Evolutionary conservation across 139 green algal species (phyloP).

Genomic region (Coelastrella sp.): DNA sequence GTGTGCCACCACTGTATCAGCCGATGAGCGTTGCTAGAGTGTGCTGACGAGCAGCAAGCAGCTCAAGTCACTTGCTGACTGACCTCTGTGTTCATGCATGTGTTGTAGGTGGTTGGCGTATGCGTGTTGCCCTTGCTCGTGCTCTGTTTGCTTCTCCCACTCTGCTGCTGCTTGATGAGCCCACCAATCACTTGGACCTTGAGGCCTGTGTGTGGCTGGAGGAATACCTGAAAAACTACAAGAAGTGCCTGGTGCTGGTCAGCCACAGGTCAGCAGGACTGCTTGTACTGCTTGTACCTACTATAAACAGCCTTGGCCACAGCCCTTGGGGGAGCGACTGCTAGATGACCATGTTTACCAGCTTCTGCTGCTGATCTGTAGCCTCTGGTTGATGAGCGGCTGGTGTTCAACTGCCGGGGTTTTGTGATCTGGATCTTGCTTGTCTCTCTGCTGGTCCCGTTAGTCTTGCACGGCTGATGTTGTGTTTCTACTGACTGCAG

Average conservation of each 20-base stretch:
- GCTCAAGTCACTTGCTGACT: background rate
- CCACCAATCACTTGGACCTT: slow-evolving; percentile 83
- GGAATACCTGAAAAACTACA: slow-evolving; percentile 91
- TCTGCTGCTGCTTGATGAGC: slow-evolving; percentile 94
- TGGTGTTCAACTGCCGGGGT: too few species aligned
- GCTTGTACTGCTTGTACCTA: too few species aligned
- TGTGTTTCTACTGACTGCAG: background rate
- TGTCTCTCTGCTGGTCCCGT: background rate
- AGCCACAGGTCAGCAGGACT: slow-evolving; percentile 76
- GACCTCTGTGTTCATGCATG: background rate
- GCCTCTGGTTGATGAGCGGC: too few species aligned
- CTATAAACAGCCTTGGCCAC: too few species aligned
- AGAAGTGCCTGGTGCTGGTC: slow-evolving; percentile 92
- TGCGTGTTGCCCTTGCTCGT: slow-evolving; percentile 85
- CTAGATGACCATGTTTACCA: too few species aligned
- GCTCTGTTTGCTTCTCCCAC: slow-evolving; percentile 86
- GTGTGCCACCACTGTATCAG: too few species aligned
- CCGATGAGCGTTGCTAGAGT: too few species aligned
- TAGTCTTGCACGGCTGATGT: background rate
- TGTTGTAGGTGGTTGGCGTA: slow-evolving; percentile 64
- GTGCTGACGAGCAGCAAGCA: background rate
- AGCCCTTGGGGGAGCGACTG: too few species aligned
- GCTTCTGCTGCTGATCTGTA: too few species aligned
- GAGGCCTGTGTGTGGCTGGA: slow-evolving; percentile 99
- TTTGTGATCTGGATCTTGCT: background rate